Conservation (phyloP, 2,329 filamentous ascomycete genomes). For the Epichloe hybrida region DNA sequence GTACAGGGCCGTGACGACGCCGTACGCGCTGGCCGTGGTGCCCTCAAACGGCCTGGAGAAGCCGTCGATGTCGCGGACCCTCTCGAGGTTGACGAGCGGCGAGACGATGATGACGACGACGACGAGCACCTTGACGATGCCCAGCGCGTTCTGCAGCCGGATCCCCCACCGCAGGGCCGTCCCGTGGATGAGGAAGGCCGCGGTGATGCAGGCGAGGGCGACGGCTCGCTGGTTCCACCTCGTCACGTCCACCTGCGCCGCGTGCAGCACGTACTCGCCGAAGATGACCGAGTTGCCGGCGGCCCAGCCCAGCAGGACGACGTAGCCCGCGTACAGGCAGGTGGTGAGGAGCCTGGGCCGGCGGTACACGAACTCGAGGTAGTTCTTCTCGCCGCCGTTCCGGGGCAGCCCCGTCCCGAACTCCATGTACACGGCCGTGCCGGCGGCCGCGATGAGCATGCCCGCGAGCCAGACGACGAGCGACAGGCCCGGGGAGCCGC, state of each 20-base stretch:
- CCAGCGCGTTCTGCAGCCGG: slow-evolving; percentile 52
- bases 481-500: slow-evolving; percentile 48
- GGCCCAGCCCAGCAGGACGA: slow-evolving; percentile 51
- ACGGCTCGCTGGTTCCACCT: slow-evolving; percentile 56
- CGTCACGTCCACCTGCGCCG: slow-evolving; percentile 45
- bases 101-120: slow-evolving; percentile 51
- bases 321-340: slow-evolving; percentile 46
- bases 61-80: slow-evolving; percentile 45
- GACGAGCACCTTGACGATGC: slow-evolving; percentile 51
- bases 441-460: slow-evolving; percentile 46
- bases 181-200: slow-evolving; percentile 53
- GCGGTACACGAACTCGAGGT: slow-evolving; percentile 50
- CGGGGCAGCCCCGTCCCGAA: slow-evolving; percentile 51
- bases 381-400: slow-evolving; percentile 55
- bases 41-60: slow-evolving; percentile 51
- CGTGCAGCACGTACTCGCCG: slow-evolving; percentile 56
- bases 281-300: slow-evolving; percentile 56
- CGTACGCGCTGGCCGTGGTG: slow-evolving; percentile 52
- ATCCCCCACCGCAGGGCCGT: slow-evolving; percentile 51
- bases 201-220: slow-evolving; percentile 52
- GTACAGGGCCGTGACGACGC: slow-evolving; percentile 55
- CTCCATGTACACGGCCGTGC: slow-evolving; percentile 52
- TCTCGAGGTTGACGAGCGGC: slow-evolving; percentile 46
- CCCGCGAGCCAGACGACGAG: slow-evolving; percentile 51
- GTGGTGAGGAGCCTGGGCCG: slow-evolving; percentile 48